Conservation (phyloP, 176 grass and related monocot genomes). For the Oryza meridionalis region DNA sequence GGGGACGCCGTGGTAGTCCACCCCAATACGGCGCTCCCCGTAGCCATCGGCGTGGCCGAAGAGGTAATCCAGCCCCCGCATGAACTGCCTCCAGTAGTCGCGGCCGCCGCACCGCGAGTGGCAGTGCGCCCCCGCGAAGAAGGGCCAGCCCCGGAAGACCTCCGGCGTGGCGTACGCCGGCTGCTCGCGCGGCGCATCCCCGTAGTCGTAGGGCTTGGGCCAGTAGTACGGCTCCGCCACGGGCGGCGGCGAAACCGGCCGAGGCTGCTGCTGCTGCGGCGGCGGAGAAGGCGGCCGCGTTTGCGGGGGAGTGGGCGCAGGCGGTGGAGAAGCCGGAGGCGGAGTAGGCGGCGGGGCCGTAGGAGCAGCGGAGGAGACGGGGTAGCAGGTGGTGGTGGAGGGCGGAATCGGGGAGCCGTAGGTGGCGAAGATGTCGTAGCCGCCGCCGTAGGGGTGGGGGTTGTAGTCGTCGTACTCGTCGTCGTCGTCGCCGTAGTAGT, state of each 20-base stretch:
- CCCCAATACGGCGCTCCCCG: constrained; percentile 67
- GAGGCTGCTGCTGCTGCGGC: neutral
- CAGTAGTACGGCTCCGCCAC: constrained; percentile 59
- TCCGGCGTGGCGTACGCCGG: constrained; percentile 56
- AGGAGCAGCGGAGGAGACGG: constrained; percentile 33
- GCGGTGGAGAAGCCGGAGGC: neutral
- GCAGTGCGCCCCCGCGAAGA: neutral
- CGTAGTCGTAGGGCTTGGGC: constrained; percentile 63
- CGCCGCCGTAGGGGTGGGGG: constrained; percentile 80
- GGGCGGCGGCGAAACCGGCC: neutral
- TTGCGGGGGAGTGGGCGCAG: neutral
- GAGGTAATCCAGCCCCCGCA: constrained; percentile 79
- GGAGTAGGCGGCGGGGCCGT: constrained; percentile 4
- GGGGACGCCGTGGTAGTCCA: constrained; percentile 59
- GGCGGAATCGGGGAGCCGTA: constrained; percentile 65
- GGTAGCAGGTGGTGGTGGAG: constrained; percentile 47
- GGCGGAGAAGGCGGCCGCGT: neutral
- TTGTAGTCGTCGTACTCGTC: constrained; percentile 86
- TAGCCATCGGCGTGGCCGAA: constrained; percentile 89
- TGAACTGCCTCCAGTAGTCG: constrained; percentile 69
- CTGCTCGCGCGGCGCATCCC: constrained; percentile 28
- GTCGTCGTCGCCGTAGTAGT: constrained; percentile 45
- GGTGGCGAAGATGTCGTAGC: constrained; percentile 75
- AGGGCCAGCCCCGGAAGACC: constrained; percentile 63
- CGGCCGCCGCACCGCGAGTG: constrained; percentile 35